Conservation (phyloP, 176 grass and related monocot genomes). For the Cenchrus americanus region DNA sequence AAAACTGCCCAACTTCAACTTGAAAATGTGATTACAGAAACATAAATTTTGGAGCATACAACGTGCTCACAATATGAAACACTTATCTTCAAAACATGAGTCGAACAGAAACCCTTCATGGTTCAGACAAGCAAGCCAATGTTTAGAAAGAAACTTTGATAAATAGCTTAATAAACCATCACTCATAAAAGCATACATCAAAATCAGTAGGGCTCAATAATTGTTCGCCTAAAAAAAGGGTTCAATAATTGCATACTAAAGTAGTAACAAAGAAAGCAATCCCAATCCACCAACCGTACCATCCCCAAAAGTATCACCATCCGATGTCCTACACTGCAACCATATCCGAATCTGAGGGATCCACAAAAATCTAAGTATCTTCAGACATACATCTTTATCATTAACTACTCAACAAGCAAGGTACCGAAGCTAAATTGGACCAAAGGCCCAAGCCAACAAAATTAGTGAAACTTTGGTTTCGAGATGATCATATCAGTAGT, state of each 20-base stretch:
- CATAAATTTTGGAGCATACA: background rate
- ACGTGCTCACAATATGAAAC: background rate
- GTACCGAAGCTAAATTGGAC: background rate
- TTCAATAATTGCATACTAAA: conserved; percentile 28
- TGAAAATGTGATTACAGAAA: background rate
- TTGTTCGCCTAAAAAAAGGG: background rate
- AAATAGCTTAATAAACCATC: conserved; percentile 11
- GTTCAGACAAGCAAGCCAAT: background rate
- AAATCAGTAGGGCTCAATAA: conserved; percentile 6
- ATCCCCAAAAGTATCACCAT: conserved; percentile 33
- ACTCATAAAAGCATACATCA: background rate
- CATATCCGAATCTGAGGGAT: background rate
- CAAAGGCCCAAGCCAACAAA: background rate
- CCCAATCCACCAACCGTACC: conserved; percentile 27
- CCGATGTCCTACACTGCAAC: conserved; percentile 14
- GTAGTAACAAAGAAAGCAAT: conserved; percentile 24
- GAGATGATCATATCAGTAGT: background rate
- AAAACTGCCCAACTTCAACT: background rate
- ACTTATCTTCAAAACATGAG: background rate
- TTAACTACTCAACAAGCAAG: background rate
- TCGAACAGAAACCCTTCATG: background rate
- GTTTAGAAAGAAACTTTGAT: conserved; percentile 11
- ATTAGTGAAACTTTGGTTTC: too few relatives aligned
- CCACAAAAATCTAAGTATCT: conserved; percentile 14
- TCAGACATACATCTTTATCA: background rate